Percentiles rank a stretch among this genome's conserved stretches.
Evolutionary conservation across 345 rosid genomes (phyloP).

Genomic region (Schrenkiella parvula): DNA sequence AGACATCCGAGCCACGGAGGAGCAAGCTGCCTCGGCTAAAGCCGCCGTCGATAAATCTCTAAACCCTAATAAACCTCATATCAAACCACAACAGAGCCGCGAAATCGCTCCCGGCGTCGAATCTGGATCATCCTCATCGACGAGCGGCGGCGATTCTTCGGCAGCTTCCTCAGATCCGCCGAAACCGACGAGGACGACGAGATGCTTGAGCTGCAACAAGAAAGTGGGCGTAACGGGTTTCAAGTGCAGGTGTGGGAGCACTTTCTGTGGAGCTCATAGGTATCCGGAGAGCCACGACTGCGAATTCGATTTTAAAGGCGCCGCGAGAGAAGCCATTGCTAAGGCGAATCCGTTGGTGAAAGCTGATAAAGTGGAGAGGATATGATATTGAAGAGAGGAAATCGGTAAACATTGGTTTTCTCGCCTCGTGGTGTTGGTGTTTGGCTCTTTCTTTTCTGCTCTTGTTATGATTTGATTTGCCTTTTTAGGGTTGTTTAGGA

Average conservation of each 20-base stretch:
- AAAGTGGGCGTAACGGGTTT: slow-evolving; percentile 81
- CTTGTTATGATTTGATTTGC: slow-evolving; percentile 19
- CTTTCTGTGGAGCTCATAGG: slow-evolving; percentile 73
- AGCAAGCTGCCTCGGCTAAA: slow-evolving; percentile 51
- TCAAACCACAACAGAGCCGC: slow-evolving; percentile 1
- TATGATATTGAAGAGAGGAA: slow-evolving; percentile 34
- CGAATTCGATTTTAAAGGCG: slow-evolving; percentile 68
- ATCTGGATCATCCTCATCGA: slow-evolving; percentile 2
- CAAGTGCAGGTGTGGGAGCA: slow-evolving; percentile 71
- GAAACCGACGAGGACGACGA: slow-evolving; percentile 17
- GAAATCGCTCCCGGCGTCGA: neutral
- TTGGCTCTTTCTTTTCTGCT: slow-evolving; percentile 16
- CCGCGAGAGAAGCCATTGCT: slow-evolving; percentile 60
- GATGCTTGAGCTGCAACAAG: slow-evolving; percentile 70
- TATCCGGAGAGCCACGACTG: slow-evolving; percentile 81
- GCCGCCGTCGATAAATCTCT: slow-evolving; percentile 68
- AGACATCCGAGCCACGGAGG: slow-evolving; percentile 50
- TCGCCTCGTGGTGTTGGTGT: slow-evolving; percentile 20
- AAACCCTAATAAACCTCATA: slow-evolving; percentile 13
- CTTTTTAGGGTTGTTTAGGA: slow-evolving; percentile 7
- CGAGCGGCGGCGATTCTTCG: slow-evolving; percentile 31
- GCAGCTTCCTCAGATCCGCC: slow-evolving; percentile 8
- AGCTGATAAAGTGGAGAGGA: slow-evolving; percentile 68
- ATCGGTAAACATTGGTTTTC: neutral
- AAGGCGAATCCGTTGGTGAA: slow-evolving; percentile 75